Percentiles rank a stretch among this genome's conserved stretches.
These are phyloP conservation scores for Brachypodium distachyon DNA, from an alignment of 202 grass and related monocot genomes.

Conservation along the genomic window DNA sequence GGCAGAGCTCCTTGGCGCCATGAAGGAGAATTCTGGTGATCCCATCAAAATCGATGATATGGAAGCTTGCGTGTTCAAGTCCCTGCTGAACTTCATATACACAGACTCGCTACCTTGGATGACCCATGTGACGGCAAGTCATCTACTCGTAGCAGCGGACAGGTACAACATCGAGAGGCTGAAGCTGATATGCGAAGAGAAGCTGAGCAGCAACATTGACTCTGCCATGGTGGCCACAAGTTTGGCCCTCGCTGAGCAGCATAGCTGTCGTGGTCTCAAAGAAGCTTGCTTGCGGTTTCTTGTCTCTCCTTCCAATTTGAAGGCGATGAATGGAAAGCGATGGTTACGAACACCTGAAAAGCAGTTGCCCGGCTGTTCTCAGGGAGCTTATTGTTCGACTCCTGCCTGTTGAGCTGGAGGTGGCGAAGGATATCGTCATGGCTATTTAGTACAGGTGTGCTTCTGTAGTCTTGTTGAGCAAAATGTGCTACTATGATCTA, in stretches of 20 bases:
- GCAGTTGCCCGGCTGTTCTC: background rate
- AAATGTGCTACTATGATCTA: too few species aligned
- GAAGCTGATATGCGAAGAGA: conserved; percentile 3
- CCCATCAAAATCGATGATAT: background rate
- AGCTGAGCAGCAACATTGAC: background rate
- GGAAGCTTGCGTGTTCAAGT: background rate
- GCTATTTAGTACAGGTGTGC: background rate
- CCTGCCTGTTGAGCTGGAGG: background rate
- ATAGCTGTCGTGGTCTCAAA: background rate
- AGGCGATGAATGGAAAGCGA: background rate
- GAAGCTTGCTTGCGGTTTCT: background rate
- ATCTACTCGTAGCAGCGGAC: background rate
- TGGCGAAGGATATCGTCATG: background rate
- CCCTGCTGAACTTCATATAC: conserved; percentile 3
- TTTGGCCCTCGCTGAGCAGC: background rate
- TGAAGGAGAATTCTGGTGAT: background rate
- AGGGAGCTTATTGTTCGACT: background rate
- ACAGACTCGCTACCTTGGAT: background rate
- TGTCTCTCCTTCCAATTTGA: background rate
- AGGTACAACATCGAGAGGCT: conserved; percentile 12
- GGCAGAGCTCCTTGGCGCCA: background rate
- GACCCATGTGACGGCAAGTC: background rate
- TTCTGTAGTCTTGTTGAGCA: too few species aligned
- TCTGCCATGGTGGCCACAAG: background rate
- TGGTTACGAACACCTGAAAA: background rate